Percentiles rank a stretch among this genome's conserved stretches.
Evolutionary conservation across 345 rosid species (phyloP).

Genomic region (Syzygium aromaticum): DNA sequence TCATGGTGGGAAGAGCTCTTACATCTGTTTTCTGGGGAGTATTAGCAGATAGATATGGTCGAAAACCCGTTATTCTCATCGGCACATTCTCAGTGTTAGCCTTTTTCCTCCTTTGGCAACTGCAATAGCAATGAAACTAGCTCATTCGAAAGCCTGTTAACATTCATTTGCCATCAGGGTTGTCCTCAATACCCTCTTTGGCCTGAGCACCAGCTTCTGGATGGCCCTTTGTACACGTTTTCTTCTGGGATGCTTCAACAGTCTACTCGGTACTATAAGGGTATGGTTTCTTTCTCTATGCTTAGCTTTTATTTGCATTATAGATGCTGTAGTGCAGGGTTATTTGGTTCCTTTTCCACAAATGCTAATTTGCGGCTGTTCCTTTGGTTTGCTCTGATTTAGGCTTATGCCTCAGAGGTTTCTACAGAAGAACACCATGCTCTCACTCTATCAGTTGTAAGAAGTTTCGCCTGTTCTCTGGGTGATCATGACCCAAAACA

Average conservation of each 20-base stretch:
- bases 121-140: neutral
- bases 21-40: slow-evolving; percentile 17
- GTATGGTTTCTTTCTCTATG: neutral
- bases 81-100: slow-evolving; percentile 17
- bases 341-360: neutral
- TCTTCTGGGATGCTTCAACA: slow-evolving; percentile 15
- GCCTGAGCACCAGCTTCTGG: slow-evolving; percentile 15
- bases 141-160: neutral
- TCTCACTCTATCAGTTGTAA: slow-evolving; percentile 12
- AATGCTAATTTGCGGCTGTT: neutral
- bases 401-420: slow-evolving; percentile 18
- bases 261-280: slow-evolving; percentile 15
- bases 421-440: slow-evolving; percentile 7
- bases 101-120: neutral
- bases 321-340: neutral
- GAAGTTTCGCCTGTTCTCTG: neutral
- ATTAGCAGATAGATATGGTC: slow-evolving; percentile 15
- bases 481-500: neutral
- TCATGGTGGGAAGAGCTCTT: slow-evolving; percentile 17
- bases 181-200: slow-evolving; percentile 11
- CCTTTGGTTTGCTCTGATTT: neutral
- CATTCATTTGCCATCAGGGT: slow-evolving; percentile 2
- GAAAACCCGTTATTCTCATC: slow-evolving; percentile 12
- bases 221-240: slow-evolving; percentile 13
- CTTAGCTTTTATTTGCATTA: neutral